A percentile compares a stretch with the other conserved stretches of the same genome.
Conservation (phyloP, 129 eudicot species). For the Silybum marianum region DNA sequence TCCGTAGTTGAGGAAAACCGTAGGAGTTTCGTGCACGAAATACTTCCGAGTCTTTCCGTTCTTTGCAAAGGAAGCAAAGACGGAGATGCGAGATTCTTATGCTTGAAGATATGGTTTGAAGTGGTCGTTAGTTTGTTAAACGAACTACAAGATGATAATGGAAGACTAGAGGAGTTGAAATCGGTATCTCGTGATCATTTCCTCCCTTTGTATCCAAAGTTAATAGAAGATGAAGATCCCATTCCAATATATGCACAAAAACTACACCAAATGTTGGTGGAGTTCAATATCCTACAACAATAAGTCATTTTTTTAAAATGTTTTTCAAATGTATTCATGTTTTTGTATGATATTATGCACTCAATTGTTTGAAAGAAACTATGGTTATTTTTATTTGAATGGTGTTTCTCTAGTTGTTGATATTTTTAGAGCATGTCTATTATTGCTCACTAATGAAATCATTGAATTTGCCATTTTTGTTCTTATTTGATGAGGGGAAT, state of each 20-base stretch:
- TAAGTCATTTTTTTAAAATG: background rate
- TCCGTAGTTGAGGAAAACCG: slow-evolving; percentile 54
- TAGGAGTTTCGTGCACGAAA: slow-evolving; percentile 47
- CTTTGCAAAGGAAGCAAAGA: slow-evolving; percentile 86
- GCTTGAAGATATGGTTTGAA: slow-evolving; percentile 90
- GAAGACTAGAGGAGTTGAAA: slow-evolving; percentile 55
- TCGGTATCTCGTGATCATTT: slow-evolving; percentile 53
- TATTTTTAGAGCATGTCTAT: background rate
- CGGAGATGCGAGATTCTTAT: slow-evolving; percentile 87
- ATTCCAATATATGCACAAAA: slow-evolving; percentile 89
- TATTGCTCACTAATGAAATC: background rate
- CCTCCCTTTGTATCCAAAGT: slow-evolving; percentile 76
- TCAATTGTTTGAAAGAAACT: slow-evolving; percentile 10
- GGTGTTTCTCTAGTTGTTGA: background rate
- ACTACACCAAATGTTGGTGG: slow-evolving; percentile 74
- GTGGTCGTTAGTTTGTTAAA: slow-evolving; percentile 60
- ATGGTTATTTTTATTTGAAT: background rate
- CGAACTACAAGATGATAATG: slow-evolving; percentile 44
- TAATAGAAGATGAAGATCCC: slow-evolving; percentile 94
- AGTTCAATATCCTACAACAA: slow-evolving; percentile 38
- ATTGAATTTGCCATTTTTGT: background rate
- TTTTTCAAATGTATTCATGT: slow-evolving; percentile 28
- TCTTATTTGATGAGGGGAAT: too few species aligned
- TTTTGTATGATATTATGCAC: slow-evolving; percentile 19
- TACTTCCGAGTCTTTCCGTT: slow-evolving; percentile 79